These are phyloP conservation scores for Pestalotiopsis sp. DNA, from an alignment of 2,329 filamentous ascomycete species.

Conservation along the genomic window DNA sequence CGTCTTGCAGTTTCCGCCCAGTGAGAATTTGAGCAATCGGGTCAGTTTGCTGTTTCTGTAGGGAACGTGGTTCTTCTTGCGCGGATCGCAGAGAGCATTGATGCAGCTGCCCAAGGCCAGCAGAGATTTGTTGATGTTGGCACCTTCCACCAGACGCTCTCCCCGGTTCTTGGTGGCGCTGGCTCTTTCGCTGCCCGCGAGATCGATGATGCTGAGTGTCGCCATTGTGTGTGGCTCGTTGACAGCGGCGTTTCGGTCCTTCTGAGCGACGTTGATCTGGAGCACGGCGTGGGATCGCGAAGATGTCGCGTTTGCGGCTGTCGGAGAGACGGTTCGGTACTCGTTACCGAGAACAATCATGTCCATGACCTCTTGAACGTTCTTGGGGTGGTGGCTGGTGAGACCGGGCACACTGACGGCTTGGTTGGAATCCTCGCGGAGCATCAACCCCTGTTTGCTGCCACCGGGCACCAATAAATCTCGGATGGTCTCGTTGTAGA, in stretches of 20 bases:
- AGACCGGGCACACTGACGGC: constrained; percentile 88
- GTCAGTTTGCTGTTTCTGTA: constrained; percentile 98
- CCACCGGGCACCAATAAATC: constrained; percentile 86
- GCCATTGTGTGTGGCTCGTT: constrained; percentile 98
- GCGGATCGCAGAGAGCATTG: constrained; percentile 92
- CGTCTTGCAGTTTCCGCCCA: constrained; percentile 97
- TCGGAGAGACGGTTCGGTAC: constrained; percentile 92
- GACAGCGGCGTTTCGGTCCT: constrained; percentile 87
- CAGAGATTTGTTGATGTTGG: constrained; percentile 99
- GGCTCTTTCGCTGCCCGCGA: constrained; percentile 92
- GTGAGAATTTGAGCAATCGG: constrained; percentile 90
- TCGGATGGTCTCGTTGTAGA: constrained; percentile 98
- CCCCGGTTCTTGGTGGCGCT: constrained; percentile 96
- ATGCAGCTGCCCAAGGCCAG: constrained; percentile 95
- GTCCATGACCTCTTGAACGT: constrained; percentile 97
- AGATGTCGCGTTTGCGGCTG: constrained; percentile 94
- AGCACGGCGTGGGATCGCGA: constrained; percentile 96
- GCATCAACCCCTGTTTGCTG: constrained; percentile 81
- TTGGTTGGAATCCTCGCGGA: constrained; percentile 92
- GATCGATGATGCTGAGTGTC: constrained; percentile 95
- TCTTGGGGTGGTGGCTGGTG: constrained; percentile 85
- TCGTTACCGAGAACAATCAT: constrained; percentile 97
- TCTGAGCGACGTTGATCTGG: constrained; percentile 94
- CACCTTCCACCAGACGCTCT: constrained; percentile 86
- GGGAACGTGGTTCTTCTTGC: constrained; percentile 90